Evolutionary conservation across 257 asterid genomes (phyloP).

Genomic region (Catharanthus roseus): DNA sequence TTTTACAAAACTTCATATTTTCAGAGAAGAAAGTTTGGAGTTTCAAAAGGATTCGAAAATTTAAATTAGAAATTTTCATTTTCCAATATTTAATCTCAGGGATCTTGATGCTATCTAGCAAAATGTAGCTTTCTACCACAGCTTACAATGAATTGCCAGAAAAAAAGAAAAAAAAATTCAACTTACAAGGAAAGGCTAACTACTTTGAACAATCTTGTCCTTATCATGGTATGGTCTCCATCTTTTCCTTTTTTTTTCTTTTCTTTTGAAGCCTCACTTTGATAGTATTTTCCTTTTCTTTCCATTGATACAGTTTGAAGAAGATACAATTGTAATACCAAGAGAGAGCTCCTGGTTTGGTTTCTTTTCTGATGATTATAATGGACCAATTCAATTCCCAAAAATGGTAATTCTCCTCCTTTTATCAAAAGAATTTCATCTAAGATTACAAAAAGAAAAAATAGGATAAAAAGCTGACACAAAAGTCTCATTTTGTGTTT

Average conservation of each 20-base stretch:
- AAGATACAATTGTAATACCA: slow-evolving; percentile 26
- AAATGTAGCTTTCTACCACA: slow-evolving; percentile 73
- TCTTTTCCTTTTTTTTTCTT: not conserved
- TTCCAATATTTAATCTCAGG: slow-evolving; percentile 20
- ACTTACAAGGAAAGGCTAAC: slow-evolving; percentile 69
- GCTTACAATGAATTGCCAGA: slow-evolving; percentile 70
- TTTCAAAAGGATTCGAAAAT: too few relatives aligned
- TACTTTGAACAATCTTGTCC: slow-evolving; percentile 67
- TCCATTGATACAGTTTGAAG: slow-evolving; percentile 19
- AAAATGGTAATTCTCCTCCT: slow-evolving; percentile 15
- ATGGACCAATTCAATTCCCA: slow-evolving; percentile 17
- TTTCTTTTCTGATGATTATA: slow-evolving; percentile 24
- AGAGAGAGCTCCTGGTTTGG: slow-evolving; percentile 37
- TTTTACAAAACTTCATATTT: too few relatives aligned
- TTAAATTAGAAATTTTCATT: too few relatives aligned
- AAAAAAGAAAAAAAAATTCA: slow-evolving; percentile 52
- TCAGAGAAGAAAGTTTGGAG: too few relatives aligned
- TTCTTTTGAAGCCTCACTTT: too few relatives aligned
- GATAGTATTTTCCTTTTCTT: too few relatives aligned
- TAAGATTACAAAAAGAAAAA: too few relatives aligned
- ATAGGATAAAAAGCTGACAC: too few relatives aligned
- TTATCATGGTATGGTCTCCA: slow-evolving; percentile 49
- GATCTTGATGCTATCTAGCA: slow-evolving; percentile 50
- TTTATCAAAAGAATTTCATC: too few relatives aligned
- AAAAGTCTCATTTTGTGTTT: too few relatives aligned